Evolutionary conservation across 208 protist species (phyloP).

Genomic region (Crithidia expoeki): DNA sequence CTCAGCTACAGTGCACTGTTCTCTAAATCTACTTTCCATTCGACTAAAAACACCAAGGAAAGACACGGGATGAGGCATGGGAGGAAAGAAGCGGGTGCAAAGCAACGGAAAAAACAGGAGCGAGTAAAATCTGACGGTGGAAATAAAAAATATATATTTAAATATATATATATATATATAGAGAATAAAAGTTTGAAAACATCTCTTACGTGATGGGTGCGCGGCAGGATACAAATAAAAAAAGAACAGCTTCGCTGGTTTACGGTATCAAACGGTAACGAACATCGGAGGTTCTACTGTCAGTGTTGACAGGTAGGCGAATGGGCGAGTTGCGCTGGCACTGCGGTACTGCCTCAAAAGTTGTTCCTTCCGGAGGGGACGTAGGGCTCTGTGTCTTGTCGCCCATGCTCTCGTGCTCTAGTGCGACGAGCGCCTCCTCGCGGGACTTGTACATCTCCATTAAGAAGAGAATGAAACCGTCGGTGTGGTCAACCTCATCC

Average conservation of each 20-base stretch:
- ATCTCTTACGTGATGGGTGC: neutral
- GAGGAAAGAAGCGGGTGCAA: neutral
- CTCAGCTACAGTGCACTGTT: too few relatives aligned
- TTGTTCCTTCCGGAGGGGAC: conserved; percentile 3
- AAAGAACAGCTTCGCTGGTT: neutral
- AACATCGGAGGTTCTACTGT: conserved; percentile 20
- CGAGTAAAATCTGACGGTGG: neutral
- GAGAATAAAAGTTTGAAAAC: too few relatives aligned
- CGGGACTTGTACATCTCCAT: conserved; percentile 85
- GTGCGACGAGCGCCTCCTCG: conserved; percentile 31
- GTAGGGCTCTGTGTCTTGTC: conserved; percentile 15
- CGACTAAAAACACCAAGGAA: too few relatives aligned
- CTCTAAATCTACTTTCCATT: too few relatives aligned
- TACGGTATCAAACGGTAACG: conserved; percentile 18
- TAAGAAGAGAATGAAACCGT: conserved; percentile 80
- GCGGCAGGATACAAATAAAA: conserved; percentile 8
- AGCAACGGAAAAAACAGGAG: neutral
- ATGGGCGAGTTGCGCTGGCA: conserved; percentile 52
- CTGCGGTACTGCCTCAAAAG: conserved; percentile 13
- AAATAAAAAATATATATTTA: too few relatives aligned
- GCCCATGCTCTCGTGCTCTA: conserved; percentile 15
- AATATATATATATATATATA: too few relatives aligned
- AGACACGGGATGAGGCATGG: too few relatives aligned
- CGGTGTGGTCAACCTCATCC: conserved; percentile 54
- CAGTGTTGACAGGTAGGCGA: conserved; percentile 46